Conservation (phyloP, 2,329 filamentous ascomycete genomes). For the Curvularia eragrostidis region DNA sequence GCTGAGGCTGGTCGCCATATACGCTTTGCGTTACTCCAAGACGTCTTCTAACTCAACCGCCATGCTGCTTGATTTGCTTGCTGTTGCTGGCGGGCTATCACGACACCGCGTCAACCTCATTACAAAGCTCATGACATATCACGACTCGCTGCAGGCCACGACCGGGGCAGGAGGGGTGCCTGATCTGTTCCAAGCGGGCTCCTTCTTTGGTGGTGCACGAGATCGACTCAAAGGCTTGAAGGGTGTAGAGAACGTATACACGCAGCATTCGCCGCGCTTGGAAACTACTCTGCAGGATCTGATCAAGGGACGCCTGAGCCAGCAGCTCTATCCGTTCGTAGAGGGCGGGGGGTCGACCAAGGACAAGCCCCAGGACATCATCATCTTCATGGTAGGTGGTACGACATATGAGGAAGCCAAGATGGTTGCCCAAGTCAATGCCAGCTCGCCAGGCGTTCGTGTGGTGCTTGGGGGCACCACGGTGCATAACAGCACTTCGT, state of each 20-base stretch:
- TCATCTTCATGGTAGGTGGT: slow-evolving; percentile 93
- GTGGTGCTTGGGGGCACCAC: slow-evolving; percentile 89
- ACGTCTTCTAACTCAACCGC: slow-evolving; percentile 83
- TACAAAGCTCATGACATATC: slow-evolving; percentile 81
- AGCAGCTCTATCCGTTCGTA: slow-evolving; percentile 90
- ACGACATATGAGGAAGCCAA: slow-evolving; percentile 97
- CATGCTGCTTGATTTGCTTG: slow-evolving; percentile 84
- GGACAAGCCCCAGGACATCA: slow-evolving; percentile 95
- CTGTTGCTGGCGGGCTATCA: slow-evolving; percentile 81
- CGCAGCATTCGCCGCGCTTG: slow-evolving; percentile 89
- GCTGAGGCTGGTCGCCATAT: slow-evolving; percentile 88
- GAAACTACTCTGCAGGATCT: slow-evolving; percentile 89
- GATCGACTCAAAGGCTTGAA: slow-evolving; percentile 93
- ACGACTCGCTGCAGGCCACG: slow-evolving; percentile 78
- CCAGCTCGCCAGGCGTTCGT: slow-evolving; percentile 83
- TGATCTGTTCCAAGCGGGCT: slow-evolving; percentile 85
- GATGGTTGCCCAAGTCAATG: slow-evolving; percentile 93
- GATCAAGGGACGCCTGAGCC: slow-evolving; percentile 86
- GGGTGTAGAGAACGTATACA: slow-evolving; percentile 98
- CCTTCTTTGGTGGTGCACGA: slow-evolving; percentile 87
- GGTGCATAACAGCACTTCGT: slow-evolving; percentile 85
- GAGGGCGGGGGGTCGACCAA: slow-evolving; percentile 85
- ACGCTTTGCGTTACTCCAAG: slow-evolving; percentile 89
- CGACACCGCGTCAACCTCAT: slow-evolving; percentile 79
- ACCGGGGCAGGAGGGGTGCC: slow-evolving; percentile 80